These are phyloP conservation scores for Eucalyptus lansdowneana DNA, from an alignment of 345 rosid species.

Conservation along the genomic window DNA sequence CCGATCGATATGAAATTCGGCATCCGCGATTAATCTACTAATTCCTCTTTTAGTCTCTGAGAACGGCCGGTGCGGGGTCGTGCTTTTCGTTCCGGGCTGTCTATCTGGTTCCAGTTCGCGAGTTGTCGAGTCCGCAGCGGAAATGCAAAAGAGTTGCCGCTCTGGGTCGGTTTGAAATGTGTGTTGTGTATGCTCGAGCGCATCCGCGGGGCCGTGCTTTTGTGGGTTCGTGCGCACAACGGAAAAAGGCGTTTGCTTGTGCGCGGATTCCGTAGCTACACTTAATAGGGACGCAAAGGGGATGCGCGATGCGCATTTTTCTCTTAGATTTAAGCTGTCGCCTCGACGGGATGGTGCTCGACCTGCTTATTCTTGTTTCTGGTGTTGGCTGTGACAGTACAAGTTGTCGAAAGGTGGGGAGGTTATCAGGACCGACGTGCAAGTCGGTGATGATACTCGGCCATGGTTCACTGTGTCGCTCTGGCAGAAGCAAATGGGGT, in stretches of 20 bases:
- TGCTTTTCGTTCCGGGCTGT: not conserved
- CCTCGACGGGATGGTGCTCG: not conserved
- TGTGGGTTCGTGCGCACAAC: not conserved
- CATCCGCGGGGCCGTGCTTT: not conserved
- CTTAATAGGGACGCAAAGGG: not conserved
- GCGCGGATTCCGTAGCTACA: not conserved
- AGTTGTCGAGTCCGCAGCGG: not conserved
- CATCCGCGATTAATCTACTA: not conserved
- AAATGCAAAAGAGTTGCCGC: not conserved
- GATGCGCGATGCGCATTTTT: not conserved
- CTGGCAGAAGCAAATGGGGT: conserved; percentile 36
- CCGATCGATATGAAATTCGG: not conserved
- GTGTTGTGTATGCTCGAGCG: not conserved
- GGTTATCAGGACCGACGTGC: conserved; percentile 37
- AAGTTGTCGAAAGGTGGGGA: conserved; percentile 31
- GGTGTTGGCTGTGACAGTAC: conserved; percentile 9
- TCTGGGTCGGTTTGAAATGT: not conserved
- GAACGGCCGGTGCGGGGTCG: not conserved
- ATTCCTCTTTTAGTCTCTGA: not conserved
- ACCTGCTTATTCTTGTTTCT: not conserved
- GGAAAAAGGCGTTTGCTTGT: not conserved
- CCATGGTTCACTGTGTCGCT: conserved; percentile 28
- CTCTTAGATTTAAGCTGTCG: not conserved
- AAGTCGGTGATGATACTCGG: conserved; percentile 45
- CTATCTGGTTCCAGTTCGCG: not conserved